Conservation (phyloP, 2,329 filamentous ascomycete genomes). For the Aspergillus sp. region DNA sequence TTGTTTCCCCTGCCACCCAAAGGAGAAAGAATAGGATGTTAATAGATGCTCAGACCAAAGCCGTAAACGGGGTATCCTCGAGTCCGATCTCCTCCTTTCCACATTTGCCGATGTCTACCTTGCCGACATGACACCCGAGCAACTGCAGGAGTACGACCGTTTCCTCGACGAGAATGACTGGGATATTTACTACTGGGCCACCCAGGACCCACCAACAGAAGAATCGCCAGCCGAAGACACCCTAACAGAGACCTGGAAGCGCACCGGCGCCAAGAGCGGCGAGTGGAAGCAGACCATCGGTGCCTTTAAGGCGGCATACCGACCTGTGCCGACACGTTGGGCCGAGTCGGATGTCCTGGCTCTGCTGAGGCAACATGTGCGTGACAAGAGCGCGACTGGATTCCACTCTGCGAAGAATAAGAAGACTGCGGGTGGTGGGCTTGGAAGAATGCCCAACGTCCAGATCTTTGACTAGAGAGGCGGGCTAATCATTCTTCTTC, state of each 20-base stretch:
- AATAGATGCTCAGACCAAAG: constrained; percentile 69
- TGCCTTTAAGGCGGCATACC: constrained; percentile 87
- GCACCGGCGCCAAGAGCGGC: constrained; percentile 54
- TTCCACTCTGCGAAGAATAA: constrained; percentile 35
- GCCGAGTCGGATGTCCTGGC: constrained; percentile 72
- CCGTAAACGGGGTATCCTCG: constrained; percentile 91
- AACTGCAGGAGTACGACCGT: constrained; percentile 79
- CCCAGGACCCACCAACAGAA: constrained; percentile 61
- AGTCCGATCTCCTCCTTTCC: constrained; percentile 91
- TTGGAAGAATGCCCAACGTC: constrained; percentile 47
- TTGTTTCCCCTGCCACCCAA: constrained; percentile 17
- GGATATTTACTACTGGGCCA: constrained; percentile 99
- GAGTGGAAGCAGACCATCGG: constrained; percentile 98
- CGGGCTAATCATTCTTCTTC: background rate
- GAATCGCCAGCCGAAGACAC: constrained; percentile 30
- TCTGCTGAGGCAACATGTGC: constrained; percentile 76
- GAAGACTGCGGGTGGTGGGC: constrained; percentile 32
- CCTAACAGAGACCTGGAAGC: constrained; percentile 45
- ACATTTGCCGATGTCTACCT: constrained; percentile 87
- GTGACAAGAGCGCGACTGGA: constrained; percentile 56
- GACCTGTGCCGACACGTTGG: constrained; percentile 85
- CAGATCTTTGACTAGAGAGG: constrained; percentile 31
- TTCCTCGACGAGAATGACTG: constrained; percentile 99
- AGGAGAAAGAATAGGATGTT: constrained; percentile 2
- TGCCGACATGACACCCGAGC: constrained; percentile 62